Base-by-base conservation (phyloP, 805 yeast genomes). In the Candida khao-thaluensis region DNA sequence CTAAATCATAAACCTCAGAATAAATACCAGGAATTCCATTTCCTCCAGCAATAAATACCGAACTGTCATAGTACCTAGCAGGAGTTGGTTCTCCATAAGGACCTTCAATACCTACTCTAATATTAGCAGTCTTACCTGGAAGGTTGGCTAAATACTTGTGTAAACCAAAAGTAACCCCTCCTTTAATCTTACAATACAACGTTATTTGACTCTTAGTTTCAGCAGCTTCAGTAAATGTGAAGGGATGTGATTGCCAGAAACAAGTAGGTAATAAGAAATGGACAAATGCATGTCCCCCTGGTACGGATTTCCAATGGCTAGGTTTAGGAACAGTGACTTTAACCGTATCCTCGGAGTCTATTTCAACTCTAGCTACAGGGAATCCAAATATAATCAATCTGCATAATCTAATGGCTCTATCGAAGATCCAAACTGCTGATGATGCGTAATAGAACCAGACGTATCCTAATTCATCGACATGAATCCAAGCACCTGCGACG, bases 11-110 rank as follows among this genome's bases (percentile, higher is more conserved):
- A 30, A 68, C 70, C 47, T 71, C 72, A 14, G 69, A 65, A 33
- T 62, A 58, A 17, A 71, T 60, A 16, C 80, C 85, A 1, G 91
- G 81, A 37, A 85, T 66, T 38, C 93, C 93, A 38, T 79, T 79
- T 21, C 93, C 91, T 34, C 88, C 90, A 6, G 90, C 83, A 17
- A 84, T 45, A 30, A 81, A 69, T 5, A 82, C 67, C 5, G 81
- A 73, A 41, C 74, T 71, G 35, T 77, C 74, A 49, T 72, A 82
- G 30, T 65, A 60, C 17, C 64, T 60, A 11, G 77, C 60, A 2
- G 81, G 74, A 4, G 75, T 54, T 2, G 72, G 46, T 27, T 68
- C 65, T 2, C 91, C 86, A 52, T 85, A 84, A 2, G 90, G 89
- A 1, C 91, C 91, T 53, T 84, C 91, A 9, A 67, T 54, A 7